phyloP scores from a whole-genome alignment of 352 stramenopile species.

The Phytophthora citrophthora region DNA sequence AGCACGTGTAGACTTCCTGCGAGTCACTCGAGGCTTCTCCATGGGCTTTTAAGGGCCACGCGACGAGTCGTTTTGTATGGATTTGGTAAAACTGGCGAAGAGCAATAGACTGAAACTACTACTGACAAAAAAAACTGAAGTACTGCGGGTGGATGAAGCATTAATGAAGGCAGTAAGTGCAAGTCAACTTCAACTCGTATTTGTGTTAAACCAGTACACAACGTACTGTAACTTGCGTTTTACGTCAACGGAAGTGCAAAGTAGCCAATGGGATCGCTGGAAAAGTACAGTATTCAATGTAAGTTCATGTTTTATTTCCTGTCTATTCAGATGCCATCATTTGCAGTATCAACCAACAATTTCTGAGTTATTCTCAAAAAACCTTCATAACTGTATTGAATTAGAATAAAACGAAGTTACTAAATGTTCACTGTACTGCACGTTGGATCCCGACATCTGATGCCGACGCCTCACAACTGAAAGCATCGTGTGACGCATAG shows the following conservation, averaged over 20 bases:
- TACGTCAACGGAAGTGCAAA: constrained; percentile 1
- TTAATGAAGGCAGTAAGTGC: not conserved
- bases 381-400: not conserved
- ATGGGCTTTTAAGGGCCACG: not conserved
- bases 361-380: not conserved
- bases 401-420: not conserved
- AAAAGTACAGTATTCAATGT: not conserved
- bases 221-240: not conserved
- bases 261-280: not conserved
- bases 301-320: not conserved
- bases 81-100: not conserved
- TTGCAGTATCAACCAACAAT: not conserved
- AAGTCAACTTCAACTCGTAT: too few relatives aligned
- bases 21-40: constrained; percentile 18
- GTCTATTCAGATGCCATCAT: not conserved
- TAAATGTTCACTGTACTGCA: not conserved
- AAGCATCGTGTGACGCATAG: constrained; percentile 13
- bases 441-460: constrained; percentile 5
- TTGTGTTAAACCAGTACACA: too few relatives aligned
- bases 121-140: too few relatives aligned
- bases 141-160: too few relatives aligned
- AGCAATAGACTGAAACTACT: too few relatives aligned
- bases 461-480: constrained; percentile 29
- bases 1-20: not conserved
- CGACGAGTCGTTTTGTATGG: constrained; percentile 7